A percentile compares a stretch with the other conserved stretches of the same genome.
These are phyloP conservation scores for Trichocladium uniseriatum DNA, from an alignment of 495 filamentous ascomycete species.

Conservation along the genomic window DNA sequence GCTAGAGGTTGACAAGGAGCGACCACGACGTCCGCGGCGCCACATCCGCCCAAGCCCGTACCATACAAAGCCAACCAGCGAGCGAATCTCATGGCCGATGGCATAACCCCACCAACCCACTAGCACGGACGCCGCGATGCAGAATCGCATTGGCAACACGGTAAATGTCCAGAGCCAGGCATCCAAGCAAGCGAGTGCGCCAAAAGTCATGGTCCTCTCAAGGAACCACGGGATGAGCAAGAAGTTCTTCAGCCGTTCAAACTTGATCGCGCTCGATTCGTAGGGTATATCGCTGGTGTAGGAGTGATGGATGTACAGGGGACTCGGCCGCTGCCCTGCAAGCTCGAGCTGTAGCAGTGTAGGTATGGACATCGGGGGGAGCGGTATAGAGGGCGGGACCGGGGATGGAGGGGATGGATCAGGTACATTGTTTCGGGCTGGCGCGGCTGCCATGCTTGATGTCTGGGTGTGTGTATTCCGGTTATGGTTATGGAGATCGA, in stretches of 20 bases:
- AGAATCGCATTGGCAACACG: slow-evolving; percentile 81
- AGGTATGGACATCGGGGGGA: slow-evolving; percentile 78
- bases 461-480: slow-evolving; percentile 12
- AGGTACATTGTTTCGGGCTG: slow-evolving; percentile 11
- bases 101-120: slow-evolving; percentile 61
- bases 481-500: slow-evolving; percentile 22
- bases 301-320: slow-evolving; percentile 78
- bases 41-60: slow-evolving; percentile 68
- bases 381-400: slow-evolving; percentile 58
- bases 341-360: slow-evolving; percentile 85
- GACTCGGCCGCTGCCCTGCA: slow-evolving; percentile 69
- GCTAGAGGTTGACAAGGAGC: slow-evolving; percentile 24
- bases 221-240: slow-evolving; percentile 69
- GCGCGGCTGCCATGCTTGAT: slow-evolving; percentile 6
- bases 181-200: slow-evolving; percentile 81
- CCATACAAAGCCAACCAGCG: slow-evolving; percentile 62
- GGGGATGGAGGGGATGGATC: slow-evolving; percentile 49
- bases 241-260: slow-evolving; percentile 88
- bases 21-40: slow-evolving; percentile 46
- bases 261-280: slow-evolving; percentile 92
- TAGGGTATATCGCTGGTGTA: slow-evolving; percentile 68
- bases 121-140: slow-evolving; percentile 71
- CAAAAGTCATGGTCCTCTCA: slow-evolving; percentile 83
- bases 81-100: slow-evolving; percentile 54
- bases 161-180: slow-evolving; percentile 98